These are phyloP conservation scores for Euphrasia confusa DNA, from an alignment of 257 asterid genomes.

Conservation along the genomic window DNA sequence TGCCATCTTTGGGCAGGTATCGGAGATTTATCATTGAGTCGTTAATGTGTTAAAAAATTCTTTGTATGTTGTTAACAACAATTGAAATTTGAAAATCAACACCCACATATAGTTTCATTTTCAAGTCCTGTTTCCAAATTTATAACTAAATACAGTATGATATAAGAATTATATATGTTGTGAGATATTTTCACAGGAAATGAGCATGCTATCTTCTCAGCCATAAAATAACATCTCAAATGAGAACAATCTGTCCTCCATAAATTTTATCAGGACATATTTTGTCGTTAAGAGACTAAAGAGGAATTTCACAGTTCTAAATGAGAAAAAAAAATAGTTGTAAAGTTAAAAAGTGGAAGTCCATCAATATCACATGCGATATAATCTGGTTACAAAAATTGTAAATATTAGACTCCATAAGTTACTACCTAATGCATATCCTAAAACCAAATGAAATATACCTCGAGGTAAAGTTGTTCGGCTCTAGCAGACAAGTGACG, in stretches of 20 bases:
- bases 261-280: no score
- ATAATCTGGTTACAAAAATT: neutral
- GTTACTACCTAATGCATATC: constrained; percentile 4
- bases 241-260: neutral
- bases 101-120: neutral
- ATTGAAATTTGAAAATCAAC: neutral
- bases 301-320: constrained; percentile 17
- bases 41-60: neutral
- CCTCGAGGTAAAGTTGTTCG: constrained; percentile 78
- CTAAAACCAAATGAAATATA: constrained; percentile 24
- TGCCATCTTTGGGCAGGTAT: neutral
- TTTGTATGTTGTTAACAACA: neutral
- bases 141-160: neutral
- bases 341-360: neutral
- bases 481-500: constrained; percentile 61
- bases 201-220: neutral
- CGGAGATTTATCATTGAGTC: neutral
- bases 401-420: constrained; percentile 8
- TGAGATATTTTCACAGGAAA: neutral
- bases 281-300: constrained; percentile 8
- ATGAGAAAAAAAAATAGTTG: neutral
- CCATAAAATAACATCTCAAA: neutral
- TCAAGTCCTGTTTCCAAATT: neutral
- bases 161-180: neutral
- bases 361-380: constrained; percentile 10